Base-by-base conservation (phyloP, 1,139 yeast genomes). In the Wickerhamiella infanticola region DNA sequence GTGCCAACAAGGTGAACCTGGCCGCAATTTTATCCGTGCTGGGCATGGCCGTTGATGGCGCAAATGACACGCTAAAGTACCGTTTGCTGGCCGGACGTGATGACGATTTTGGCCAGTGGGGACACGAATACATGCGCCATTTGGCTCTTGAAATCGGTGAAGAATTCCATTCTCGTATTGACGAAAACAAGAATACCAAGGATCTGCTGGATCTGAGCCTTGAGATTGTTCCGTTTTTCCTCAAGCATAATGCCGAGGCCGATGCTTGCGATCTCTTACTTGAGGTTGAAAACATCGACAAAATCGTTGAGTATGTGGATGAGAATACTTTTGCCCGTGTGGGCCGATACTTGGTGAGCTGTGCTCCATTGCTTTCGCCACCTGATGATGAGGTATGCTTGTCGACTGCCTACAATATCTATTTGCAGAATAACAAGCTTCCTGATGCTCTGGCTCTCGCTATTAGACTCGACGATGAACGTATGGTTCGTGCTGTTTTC, bases 111-210 rank as follows among this genome's bases (percentile, higher is more conserved):
- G 80, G 80, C 44, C 83, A 79, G 55, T 93, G 98, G 98, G 99
- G 98, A 40, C 98, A 93, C 62, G 98, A 90, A 63, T 90, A 93
- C 63, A 77, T 90, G 61, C 88, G 98, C 60, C 97, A 93, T 65
- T 72, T 90, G 60, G 94, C 98, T 1, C 68, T 90, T 52, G 96
- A 90, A 64, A 84, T 90, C 55, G 98, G 97, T 49, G 93, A 82
- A 59, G 81, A 82, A 46, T 84, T 79, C 63, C 79, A 76, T 53
- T 79, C 73, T 45, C 70, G 77, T 51, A 67, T 78, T 49, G 95
- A 84, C 45, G 59, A 59, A 45, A 68, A 64, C 43, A 61, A 58
- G 42, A 25, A 58, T 29, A 57, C 58, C 25, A 62, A 61, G 11
- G 74, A 72, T 43, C 69, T 93, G 54, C 65, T 81, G 47, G 70